A percentile compares a stretch with the other conserved stretches of the same genome.
phyloP scores from a whole-genome alignment of 2,329 filamentous ascomycete species.

The Phialemoniopsis sp. region DNA sequence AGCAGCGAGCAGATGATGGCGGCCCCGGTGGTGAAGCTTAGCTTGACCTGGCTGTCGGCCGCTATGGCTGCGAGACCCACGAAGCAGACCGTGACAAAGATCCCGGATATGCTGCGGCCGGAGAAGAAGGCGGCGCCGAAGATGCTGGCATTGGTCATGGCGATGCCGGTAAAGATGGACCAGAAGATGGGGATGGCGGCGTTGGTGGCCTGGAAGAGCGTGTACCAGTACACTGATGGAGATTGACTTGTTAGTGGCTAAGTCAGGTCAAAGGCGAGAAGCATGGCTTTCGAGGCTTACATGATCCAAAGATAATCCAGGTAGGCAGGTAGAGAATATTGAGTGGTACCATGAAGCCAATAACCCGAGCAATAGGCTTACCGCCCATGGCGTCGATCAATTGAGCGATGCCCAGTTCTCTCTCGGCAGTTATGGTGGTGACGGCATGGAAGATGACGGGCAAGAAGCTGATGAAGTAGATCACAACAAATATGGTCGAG shows the following conservation, averaged over 20 bases:
- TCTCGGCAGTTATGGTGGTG: slow-evolving; percentile 79
- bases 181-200: slow-evolving; percentile 27
- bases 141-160: slow-evolving; percentile 62
- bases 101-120: slow-evolving; percentile 8
- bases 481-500: slow-evolving; percentile 71
- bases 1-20: slow-evolving; percentile 74
- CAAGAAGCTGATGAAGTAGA: slow-evolving; percentile 74
- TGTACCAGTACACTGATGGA: slow-evolving; percentile 18
- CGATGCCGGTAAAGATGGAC: slow-evolving; percentile 42
- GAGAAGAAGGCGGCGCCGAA: slow-evolving; percentile 40
- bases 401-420: slow-evolving; percentile 83
- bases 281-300: slow-evolving; percentile 59
- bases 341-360: slow-evolving; percentile 69
- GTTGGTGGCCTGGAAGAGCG: slow-evolving; percentile 21
- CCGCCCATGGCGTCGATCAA: slow-evolving; percentile 89
- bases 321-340: slow-evolving; percentile 75
- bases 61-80: slow-evolving; percentile 8
- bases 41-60: slow-evolving; percentile 36
- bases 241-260: too few relatives aligned
- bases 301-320: slow-evolving; percentile 77
- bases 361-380: slow-evolving; percentile 74
- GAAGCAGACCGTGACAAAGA: slow-evolving; percentile 9
- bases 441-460: slow-evolving; percentile 84
- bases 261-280: slow-evolving; percentile 34
- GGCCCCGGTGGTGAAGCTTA: slow-evolving; percentile 59